Evolutionary conservation across 805 yeast genomes (phyloP).

Genomic region (Myxozyma sirexii): DNA sequence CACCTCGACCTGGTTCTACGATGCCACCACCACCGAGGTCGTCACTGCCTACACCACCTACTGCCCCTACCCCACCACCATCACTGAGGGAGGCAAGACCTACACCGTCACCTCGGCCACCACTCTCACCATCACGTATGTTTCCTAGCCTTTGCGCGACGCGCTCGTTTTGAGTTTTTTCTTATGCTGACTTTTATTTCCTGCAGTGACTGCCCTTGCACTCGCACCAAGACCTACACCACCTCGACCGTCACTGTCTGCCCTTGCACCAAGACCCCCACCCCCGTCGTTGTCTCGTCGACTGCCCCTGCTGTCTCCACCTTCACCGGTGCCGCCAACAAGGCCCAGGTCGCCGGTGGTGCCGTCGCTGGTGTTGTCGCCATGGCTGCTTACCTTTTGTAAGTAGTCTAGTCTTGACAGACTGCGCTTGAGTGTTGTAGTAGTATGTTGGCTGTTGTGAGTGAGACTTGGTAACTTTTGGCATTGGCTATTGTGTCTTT

Average conservation of each 20-base stretch:
- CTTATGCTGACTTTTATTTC: not conserved
- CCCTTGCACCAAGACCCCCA: slow-evolving; percentile 42
- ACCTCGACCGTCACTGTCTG: slow-evolving; percentile 39
- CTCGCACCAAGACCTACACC: slow-evolving; percentile 50
- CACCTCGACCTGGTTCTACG: slow-evolving; percentile 49
- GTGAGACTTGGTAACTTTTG: not conserved
- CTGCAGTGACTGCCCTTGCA: slow-evolving; percentile 81
- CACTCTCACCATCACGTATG: slow-evolving; percentile 72
- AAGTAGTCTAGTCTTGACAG: slow-evolving; percentile 13
- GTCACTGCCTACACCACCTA: slow-evolving; percentile 77
- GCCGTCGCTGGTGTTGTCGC: slow-evolving; percentile 59
- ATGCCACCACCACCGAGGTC: slow-evolving; percentile 52
- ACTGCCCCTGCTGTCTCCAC: slow-evolving; percentile 35
- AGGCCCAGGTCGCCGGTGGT: slow-evolving; percentile 41
- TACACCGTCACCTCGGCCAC: slow-evolving; percentile 77
- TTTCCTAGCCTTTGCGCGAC: not conserved
- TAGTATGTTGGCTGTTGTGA: not conserved
- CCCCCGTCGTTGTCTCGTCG: slow-evolving; percentile 32
- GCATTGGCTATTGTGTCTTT: not conserved
- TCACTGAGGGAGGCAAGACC: slow-evolving; percentile 67
- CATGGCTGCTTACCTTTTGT: slow-evolving; percentile 37
- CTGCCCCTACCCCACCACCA: slow-evolving; percentile 76
- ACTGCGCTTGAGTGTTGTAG: not conserved
- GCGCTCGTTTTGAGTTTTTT: not conserved
- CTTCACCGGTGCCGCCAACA: slow-evolving; percentile 38